Evolutionary conservation across 176 grass and related monocot species (phyloP), one percentile per base, ranked within the genome.

Genomic region (Musa acuminata): DNA sequence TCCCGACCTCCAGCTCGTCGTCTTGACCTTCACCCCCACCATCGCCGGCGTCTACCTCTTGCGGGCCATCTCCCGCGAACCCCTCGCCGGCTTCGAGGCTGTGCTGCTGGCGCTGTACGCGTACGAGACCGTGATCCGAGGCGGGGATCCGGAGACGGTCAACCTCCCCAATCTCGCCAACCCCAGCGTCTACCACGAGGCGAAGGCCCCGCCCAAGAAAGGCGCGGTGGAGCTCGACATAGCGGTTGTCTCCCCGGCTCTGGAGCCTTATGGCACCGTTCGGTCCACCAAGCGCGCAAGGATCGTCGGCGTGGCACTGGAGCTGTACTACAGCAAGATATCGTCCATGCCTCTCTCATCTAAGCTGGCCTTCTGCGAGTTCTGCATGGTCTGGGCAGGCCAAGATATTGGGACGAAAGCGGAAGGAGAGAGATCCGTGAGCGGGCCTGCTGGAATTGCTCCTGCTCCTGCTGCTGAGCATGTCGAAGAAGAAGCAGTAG

Each of bases 21-120:
- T 94, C 78, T 78, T 94, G 4, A 86, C 71, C 52, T 93, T 89
- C 78, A 77, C 82, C 55, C 90, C 90, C 29, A 82, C 76, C 1
- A 71, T 99, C 35, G 70, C 82, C 2, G 90, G 90, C 16, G 88
- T 91, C 48, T 99, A 94, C 73, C 79, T 94, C 54, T 89, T 79
- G 23, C 87, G 86, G 55, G 72, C 84, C 57, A 71, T 86, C 53
- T 82, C 84, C 3, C 77, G 82, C 1, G 83, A 87, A 78, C 81
- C 88, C 52, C 80, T 89, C 27, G 86, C 86, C 3, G 90, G 88
- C 29, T 99, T 99, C 55, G 90, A 99, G 84, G 95, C 90, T 51
- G 88, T 94, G 52, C 77, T 98, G 43, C 84, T 98, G 8, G 78
- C 86, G 17, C 80, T 98, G 43, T 93, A 98, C 81, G 80, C 82